Evolutionary conservation across 768 basidiomycete genomes (phyloP), one percentile per base, ranked within the genome.

Genomic region (Serendipita indica): DNA sequence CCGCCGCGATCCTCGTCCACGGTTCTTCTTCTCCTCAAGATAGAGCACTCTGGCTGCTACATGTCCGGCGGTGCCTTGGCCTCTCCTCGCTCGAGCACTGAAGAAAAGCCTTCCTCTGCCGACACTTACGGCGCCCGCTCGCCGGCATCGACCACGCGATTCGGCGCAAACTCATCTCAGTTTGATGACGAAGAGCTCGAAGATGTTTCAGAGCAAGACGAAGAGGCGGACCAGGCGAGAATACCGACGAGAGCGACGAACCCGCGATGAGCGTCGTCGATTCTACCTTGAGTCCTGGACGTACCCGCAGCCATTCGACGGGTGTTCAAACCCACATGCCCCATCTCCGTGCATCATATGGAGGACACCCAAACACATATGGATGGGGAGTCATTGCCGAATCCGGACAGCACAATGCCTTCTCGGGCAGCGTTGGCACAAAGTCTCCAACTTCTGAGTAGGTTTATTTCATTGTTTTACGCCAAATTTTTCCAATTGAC

Each of bases 1-100:
- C 93, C 16, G 94, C 94, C 2, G 89, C 94, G 16, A 98, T 99
- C 62, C 79, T 99, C 43, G 88, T 88, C 3, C 90, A 91, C 68
- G 73, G 83, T n/a, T 76, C 78, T 7, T 89, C 89, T 4, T 75
- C 98, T 1, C 96, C 94, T 0, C 90, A 92, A 59, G 94, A 97
- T 68, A 86, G 93, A 62, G 88, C 86, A 1, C 79, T 92, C 45
- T 97, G 94, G 89, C 89, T 89, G 0, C 33, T 89, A 83, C 69
- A 74, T 89, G 30, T 84, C 83, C 10, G 63, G 60, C n/a, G 62
- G 61, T 10, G 25, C 54, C 12, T 43, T 60, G 12, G 57, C 60
- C 13, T 25, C 59, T n/a, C 62, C 64, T n/a, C 10, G 14, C 49
- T 37, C 35, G 35, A n/a, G 10, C 10, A 37, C 49, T n/a, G 22